Percentiles rank a stretch among this genome's conserved stretches.
phyloP scores from a whole-genome alignment of 495 filamentous ascomycete species.

The Tuber umbilicatum region DNA sequence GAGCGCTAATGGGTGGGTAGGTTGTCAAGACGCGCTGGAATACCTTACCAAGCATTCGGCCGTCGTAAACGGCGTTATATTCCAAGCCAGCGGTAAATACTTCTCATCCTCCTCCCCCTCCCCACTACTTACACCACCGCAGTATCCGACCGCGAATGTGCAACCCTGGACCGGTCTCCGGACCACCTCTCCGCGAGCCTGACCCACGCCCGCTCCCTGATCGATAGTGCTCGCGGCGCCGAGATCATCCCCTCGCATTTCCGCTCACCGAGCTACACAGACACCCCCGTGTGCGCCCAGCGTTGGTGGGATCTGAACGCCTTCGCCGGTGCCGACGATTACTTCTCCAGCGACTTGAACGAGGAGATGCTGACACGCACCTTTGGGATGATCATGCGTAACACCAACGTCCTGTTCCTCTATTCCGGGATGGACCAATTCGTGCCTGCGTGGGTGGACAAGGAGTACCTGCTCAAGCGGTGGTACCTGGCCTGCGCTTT shows the following conservation, averaged over 20 bases:
- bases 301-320: background rate
- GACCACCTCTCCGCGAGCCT: background rate
- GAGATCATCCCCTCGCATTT: constrained; percentile 1
- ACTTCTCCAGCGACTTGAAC: constrained; percentile 72
- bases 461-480: constrained; percentile 53
- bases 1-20: constrained; percentile 44
- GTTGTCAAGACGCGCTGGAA: constrained; percentile 79
- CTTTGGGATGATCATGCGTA: constrained; percentile 58
- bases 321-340: constrained; percentile 65
- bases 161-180: background rate
- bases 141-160: background rate
- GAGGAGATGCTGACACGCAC: constrained; percentile 54
- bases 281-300: background rate
- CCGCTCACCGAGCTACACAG: background rate
- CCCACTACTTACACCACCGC: background rate
- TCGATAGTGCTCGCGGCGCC: background rate
- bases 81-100: constrained; percentile 49
- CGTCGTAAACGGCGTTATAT: constrained; percentile 15
- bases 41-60: constrained; percentile 52
- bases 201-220: background rate
- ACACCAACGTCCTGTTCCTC: constrained; percentile 57
- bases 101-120: background rate
- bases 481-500: constrained; percentile 54
- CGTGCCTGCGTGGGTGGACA: constrained; percentile 58
- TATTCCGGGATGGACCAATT: constrained; percentile 68